Evolutionary conservation across 2,329 filamentous ascomycete genomes (phyloP).

Genomic region (Diaporthe velutina): DNA sequence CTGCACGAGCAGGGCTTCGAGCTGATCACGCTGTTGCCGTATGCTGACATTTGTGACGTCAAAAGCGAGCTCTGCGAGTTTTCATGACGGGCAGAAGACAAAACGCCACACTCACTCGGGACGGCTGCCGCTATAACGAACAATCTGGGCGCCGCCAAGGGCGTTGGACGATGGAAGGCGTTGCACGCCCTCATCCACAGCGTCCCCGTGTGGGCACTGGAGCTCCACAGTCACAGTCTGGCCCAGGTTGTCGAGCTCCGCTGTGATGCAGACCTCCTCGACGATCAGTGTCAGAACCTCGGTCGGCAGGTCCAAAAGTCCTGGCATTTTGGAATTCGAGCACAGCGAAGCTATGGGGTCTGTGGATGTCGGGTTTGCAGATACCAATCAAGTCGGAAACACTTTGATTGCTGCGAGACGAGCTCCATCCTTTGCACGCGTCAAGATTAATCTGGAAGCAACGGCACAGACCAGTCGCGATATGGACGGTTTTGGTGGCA

Average conservation of each 20-base stretch:
- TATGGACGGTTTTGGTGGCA: background rate
- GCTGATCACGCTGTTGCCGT: background rate
- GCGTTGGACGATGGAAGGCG: background rate
- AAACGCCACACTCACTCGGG: slow-evolving; percentile 6
- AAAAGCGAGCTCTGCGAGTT: background rate
- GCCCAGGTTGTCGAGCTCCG: slow-evolving; percentile 22
- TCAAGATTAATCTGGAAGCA: slow-evolving; percentile 5
- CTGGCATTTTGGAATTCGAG: slow-evolving; percentile 11
- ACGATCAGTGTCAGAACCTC: slow-evolving; percentile 23
- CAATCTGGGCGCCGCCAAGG: background rate
- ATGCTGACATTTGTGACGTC: background rate
- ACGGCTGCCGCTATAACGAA: background rate
- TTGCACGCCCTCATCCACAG: background rate
- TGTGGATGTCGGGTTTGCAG: slow-evolving; percentile 6
- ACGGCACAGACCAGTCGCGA: slow-evolving; percentile 13
- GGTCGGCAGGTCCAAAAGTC: slow-evolving; percentile 2
- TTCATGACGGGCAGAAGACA: background rate
- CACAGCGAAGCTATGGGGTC: background rate
- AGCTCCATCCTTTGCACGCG: slow-evolving; percentile 1
- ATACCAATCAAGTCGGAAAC: slow-evolving; percentile 8
- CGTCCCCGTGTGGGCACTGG: background rate
- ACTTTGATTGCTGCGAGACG: slow-evolving; percentile 18
- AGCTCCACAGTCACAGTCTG: background rate
- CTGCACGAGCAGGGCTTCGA: background rate
- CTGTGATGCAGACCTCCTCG: slow-evolving; percentile 21